A percentile compares a stretch with the other conserved stretches of the same genome.
These are phyloP conservation scores for Solanum etuberosum DNA, from an alignment of 257 asterid genomes.

Conservation along the genomic window DNA sequence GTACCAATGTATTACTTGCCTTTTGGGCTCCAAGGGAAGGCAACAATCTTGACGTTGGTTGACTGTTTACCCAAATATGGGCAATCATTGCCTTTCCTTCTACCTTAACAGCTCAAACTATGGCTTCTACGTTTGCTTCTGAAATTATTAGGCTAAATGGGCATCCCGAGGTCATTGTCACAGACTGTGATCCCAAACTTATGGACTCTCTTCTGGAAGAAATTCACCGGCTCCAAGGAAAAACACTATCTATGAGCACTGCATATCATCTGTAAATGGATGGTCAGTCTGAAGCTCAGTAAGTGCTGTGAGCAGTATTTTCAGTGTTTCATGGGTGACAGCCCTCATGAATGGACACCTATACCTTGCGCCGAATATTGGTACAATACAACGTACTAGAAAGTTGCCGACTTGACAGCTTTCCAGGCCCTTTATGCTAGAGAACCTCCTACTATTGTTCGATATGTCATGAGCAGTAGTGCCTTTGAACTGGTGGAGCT, in stretches of 20 bases:
- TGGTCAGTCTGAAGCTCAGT: not conserved
- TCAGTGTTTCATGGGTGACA: not conserved
- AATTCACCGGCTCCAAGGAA: not conserved
- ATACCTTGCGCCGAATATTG: not conserved
- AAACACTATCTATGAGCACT: not conserved
- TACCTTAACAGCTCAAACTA: not conserved
- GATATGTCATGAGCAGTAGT: not conserved
- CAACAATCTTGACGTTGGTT: not conserved
- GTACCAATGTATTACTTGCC: not conserved
- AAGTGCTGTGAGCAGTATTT: not conserved
- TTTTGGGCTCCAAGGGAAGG: not conserved
- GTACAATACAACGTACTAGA: not conserved
- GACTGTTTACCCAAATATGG: not conserved
- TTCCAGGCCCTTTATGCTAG: not conserved
- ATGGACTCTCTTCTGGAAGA: not conserved
- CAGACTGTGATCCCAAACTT: not conserved
- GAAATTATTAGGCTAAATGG: not conserved
- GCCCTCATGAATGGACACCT: not conserved
- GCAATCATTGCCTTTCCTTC: not conserved
- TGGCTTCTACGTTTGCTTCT: not conserved
- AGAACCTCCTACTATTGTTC: not conserved
- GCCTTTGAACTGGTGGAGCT: not conserved
- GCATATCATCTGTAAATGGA: not conserved
- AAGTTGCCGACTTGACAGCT: not conserved
- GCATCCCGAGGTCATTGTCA: not conserved